Evolutionary conservation across 1,284 basidiomycete species (phyloP).

Genomic region (Apiotrichum mycotoxinovorans): DNA sequence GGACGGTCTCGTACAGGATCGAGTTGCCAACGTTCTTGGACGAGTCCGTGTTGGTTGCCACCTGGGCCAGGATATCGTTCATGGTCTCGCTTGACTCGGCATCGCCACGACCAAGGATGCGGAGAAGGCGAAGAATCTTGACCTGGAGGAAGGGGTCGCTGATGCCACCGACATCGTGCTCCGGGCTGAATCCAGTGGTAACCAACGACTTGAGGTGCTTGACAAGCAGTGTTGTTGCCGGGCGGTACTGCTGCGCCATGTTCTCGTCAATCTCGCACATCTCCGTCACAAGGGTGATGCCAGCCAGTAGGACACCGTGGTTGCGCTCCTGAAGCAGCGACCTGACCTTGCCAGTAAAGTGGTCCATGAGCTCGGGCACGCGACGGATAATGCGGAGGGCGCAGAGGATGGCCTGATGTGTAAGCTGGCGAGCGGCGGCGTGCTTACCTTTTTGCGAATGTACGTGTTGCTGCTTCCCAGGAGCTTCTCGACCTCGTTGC

Average conservation of each 20-base stretch:
- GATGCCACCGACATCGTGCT: conserved; percentile 99
- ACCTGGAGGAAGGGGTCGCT: conserved; percentile 98
- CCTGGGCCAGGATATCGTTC: conserved; percentile 97
- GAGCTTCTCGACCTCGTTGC: conserved; percentile 96
- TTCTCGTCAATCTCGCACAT: conserved; percentile 79
- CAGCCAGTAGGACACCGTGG: conserved; percentile 90
- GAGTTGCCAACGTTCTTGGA: conserved; percentile 98
- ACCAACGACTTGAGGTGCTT: conserved; percentile 93
- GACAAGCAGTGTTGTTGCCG: conserved; percentile 91
- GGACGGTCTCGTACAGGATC: conserved; percentile 95
- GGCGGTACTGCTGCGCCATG: conserved; percentile 79
- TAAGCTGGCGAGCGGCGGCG: background rate
- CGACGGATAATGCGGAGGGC: conserved; percentile 95
- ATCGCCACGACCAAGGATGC: conserved; percentile 82
- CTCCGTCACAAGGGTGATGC: conserved; percentile 91
- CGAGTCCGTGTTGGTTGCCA: conserved; percentile 97
- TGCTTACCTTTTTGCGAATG: conserved; percentile 91
- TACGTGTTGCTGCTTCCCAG: conserved; percentile 97
- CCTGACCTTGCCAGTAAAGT: conserved; percentile 85
- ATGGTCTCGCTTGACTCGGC: conserved; percentile 86
- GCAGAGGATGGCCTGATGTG: conserved; percentile 79
- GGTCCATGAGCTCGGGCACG: conserved; percentile 93
- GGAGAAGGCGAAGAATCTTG: conserved; percentile 90
- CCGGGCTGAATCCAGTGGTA: conserved; percentile 95
- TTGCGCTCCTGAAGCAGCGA: conserved; percentile 91